Conservation (phyloP, 768 basidiomycete genomes). For the Mycena rebaudengoi region DNA sequence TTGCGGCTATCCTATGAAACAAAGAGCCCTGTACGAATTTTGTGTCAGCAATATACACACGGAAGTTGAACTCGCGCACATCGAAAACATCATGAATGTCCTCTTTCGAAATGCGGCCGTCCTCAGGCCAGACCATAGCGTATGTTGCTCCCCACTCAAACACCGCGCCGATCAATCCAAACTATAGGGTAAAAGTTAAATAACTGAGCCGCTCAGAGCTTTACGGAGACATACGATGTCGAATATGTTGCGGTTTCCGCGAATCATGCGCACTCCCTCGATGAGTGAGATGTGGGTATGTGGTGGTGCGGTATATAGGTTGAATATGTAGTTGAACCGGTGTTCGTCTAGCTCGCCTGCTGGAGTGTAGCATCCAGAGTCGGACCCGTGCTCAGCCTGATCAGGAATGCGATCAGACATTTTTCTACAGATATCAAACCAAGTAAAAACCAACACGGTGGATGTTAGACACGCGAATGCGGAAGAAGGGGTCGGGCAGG, state of each 20-base stretch:
- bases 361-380: constrained; percentile 46
- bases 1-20: too few species aligned
- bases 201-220: background rate
- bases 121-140: constrained; percentile 46
- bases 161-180: constrained; percentile 50
- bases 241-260: constrained; percentile 48
- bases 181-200: constrained; percentile 34
- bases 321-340: constrained; percentile 49
- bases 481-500: constrained; percentile 54
- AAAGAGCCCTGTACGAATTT: too few species aligned
- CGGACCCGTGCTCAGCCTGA: constrained; percentile 55
- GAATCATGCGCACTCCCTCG: constrained; percentile 51
- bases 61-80: too few species aligned
- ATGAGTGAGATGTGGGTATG: constrained; percentile 48
- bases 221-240: constrained; percentile 46
- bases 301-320: constrained; percentile 50
- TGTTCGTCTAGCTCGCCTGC: constrained; percentile 50
- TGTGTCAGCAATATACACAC: too few species aligned
- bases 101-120: constrained; percentile 46
- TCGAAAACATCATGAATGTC: constrained; percentile 51
- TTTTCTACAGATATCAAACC: background rate
- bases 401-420: background rate
- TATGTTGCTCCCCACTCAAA: constrained; percentile 54
- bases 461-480: constrained; percentile 49
- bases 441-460: constrained; percentile 39